These are phyloP conservation scores for Elsinoe fawcettii DNA, from an alignment of 2,329 filamentous ascomycete species.

Conservation along the genomic window DNA sequence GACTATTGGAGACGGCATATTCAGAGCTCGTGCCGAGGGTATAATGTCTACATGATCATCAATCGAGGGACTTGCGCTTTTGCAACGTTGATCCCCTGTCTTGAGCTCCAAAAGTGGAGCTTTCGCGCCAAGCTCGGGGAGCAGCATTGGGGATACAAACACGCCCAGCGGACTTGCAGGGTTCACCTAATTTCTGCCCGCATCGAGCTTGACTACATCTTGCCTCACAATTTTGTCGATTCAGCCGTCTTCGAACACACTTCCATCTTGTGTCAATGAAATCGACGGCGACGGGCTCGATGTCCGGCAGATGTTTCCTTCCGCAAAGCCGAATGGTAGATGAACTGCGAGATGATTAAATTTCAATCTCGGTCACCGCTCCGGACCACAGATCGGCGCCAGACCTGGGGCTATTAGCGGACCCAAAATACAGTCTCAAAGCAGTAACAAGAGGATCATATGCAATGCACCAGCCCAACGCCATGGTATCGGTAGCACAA, in stretches of 20 bases:
- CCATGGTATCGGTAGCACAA: not conserved
- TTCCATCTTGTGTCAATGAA: not conserved
- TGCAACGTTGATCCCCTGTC: not conserved
- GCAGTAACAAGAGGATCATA: not conserved
- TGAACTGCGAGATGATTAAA: not conserved
- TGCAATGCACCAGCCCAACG: not conserved
- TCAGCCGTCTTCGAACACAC: not conserved
- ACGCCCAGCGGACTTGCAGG: not conserved
- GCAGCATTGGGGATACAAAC: not conserved
- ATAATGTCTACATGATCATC: not conserved
- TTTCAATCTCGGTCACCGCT: not conserved
- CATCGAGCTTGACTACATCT: not conserved
- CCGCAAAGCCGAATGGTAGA: not conserved
- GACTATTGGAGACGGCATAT: conserved; percentile 47
- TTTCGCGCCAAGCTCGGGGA: not conserved
- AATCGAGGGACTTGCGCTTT: too few relatives aligned
- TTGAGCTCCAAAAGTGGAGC: conserved; percentile 1
- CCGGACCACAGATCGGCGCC: not conserved
- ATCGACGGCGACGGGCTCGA: not conserved
- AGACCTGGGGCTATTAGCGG: not conserved
- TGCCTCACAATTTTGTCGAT: not conserved
- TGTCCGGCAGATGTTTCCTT: not conserved
- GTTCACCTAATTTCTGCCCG: not conserved
- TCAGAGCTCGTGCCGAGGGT: not conserved
- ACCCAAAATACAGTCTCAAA: not conserved